Conservation (phyloP, 2,329 filamentous ascomycete species). For the Rhynchosporium secalis region DNA sequence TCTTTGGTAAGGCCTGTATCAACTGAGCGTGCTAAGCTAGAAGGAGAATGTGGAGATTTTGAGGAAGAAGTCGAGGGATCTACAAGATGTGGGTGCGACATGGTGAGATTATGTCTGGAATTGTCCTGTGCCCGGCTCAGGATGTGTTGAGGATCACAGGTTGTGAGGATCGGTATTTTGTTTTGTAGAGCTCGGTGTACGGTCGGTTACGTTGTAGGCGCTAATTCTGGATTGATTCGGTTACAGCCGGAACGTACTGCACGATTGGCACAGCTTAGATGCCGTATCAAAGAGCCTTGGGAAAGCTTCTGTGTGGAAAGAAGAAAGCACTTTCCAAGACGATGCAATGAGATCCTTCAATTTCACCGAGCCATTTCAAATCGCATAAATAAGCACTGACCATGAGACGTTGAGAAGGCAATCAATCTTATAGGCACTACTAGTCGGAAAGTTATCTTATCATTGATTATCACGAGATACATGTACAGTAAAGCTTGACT, state of each 20-base stretch:
- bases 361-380: not conserved
- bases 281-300: conserved; percentile 6
- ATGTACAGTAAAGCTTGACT: too few species aligned
- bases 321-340: not conserved
- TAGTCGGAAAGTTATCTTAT: too few species aligned
- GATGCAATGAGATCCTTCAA: not conserved
- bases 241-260: not conserved
- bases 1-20: conserved; percentile 4
- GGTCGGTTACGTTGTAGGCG: too few species aligned
- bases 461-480: too few species aligned
- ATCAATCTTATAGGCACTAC: too few species aligned
- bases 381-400: too few species aligned
- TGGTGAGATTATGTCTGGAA: not conserved
- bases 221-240: not conserved
- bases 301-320: not conserved
- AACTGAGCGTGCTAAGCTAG: not conserved
- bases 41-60: not conserved
- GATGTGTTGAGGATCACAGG: not conserved
- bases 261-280: not conserved
- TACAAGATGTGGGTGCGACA: conserved; percentile 7
- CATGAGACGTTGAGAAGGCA: too few species aligned
- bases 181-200: not conserved
- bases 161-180: not conserved
- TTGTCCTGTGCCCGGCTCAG: not conserved
- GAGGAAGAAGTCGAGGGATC: not conserved